phyloP scores from a whole-genome alignment of 352 stramenopile species.

The Globisporangium irregulare region DNA sequence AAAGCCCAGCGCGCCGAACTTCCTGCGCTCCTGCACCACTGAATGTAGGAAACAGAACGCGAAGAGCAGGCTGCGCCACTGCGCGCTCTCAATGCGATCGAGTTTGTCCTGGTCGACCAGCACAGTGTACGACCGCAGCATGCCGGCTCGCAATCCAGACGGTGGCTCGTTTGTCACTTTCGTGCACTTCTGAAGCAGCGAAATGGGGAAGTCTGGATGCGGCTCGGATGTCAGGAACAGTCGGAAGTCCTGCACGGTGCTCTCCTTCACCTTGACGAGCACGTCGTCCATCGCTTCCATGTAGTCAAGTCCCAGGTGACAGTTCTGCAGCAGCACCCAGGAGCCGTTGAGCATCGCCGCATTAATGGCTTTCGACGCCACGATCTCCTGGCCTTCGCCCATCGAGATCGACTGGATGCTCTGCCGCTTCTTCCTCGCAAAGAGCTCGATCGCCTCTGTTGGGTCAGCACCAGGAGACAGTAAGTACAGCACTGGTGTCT shows the following conservation, averaged over 20 bases:
- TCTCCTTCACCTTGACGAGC: slow-evolving; percentile 40
- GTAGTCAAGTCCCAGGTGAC: slow-evolving; percentile 64
- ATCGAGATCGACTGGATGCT: slow-evolving; percentile 73
- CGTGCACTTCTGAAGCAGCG: slow-evolving; percentile 56
- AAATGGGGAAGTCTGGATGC: slow-evolving; percentile 58
- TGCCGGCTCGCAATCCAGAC: slow-evolving; percentile 56
- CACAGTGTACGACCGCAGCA: slow-evolving; percentile 72
- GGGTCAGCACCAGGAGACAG: slow-evolving; percentile 69
- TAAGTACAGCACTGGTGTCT: slow-evolving; percentile 71
- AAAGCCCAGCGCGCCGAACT: slow-evolving; percentile 76
- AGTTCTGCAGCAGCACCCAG: slow-evolving; percentile 83
- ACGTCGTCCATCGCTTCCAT: slow-evolving; percentile 63
- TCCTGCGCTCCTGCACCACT: slow-evolving; percentile 68
- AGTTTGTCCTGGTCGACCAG: slow-evolving; percentile 79
- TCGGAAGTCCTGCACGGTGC: slow-evolving; percentile 45
- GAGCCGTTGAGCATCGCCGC: slow-evolving; percentile 67
- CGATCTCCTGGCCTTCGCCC: slow-evolving; percentile 69
- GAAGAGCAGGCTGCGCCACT: slow-evolving; percentile 70
- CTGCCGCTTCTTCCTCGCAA: slow-evolving; percentile 67
- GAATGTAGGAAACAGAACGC: slow-evolving; percentile 77
- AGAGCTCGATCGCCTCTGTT: slow-evolving; percentile 67
- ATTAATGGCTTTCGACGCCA: slow-evolving; percentile 52
- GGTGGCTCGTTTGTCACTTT: slow-evolving; percentile 83
- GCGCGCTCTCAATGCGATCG: slow-evolving; percentile 58
- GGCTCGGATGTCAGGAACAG: slow-evolving; percentile 77